These are phyloP conservation scores for Atkinsonella hypoxylon DNA, from an alignment of 2,329 filamentous ascomycete genomes.

Conservation along the genomic window DNA sequence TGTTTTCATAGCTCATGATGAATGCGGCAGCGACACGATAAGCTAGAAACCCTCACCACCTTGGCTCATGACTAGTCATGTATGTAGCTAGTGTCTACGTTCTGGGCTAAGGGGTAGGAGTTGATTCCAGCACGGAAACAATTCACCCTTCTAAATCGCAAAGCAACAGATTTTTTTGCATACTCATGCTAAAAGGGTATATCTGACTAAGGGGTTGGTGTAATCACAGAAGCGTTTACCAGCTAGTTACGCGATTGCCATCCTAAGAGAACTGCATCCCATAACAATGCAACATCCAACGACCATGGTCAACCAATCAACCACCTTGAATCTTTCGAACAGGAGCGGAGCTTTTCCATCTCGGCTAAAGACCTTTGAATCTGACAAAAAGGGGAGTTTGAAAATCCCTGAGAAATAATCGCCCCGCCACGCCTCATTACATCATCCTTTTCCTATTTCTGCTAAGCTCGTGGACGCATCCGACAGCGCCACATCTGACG, in stretches of 20 bases:
- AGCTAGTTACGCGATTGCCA: background rate
- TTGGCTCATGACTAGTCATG: too few relatives aligned
- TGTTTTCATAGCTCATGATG: too few relatives aligned
- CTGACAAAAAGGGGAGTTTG: background rate
- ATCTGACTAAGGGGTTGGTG: background rate
- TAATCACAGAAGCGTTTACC: background rate
- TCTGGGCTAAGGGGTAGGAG: too few relatives aligned
- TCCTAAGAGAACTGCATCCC: background rate
- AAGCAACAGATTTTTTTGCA: too few relatives aligned
- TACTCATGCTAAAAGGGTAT: background rate
- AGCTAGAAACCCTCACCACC: too few relatives aligned
- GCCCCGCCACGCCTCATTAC: background rate
- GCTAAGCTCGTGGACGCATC: background rate
- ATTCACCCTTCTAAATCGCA: too few relatives aligned
- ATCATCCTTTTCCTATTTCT: background rate
- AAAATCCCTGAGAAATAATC: background rate
- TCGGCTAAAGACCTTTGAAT: background rate
- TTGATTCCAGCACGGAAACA: too few relatives aligned
- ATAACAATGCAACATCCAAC: background rate
- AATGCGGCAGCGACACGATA: too few relatives aligned
- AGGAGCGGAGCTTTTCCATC: constrained; percentile 1
- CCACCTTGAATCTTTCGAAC: background rate
- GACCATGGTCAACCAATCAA: background rate
- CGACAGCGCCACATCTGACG: background rate
- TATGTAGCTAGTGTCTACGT: too few relatives aligned